Evolutionary conservation across 495 filamentous ascomycete species (phyloP), one percentile per base, ranked within the genome.

Genomic region (Hyaloscypha variabilis): DNA sequence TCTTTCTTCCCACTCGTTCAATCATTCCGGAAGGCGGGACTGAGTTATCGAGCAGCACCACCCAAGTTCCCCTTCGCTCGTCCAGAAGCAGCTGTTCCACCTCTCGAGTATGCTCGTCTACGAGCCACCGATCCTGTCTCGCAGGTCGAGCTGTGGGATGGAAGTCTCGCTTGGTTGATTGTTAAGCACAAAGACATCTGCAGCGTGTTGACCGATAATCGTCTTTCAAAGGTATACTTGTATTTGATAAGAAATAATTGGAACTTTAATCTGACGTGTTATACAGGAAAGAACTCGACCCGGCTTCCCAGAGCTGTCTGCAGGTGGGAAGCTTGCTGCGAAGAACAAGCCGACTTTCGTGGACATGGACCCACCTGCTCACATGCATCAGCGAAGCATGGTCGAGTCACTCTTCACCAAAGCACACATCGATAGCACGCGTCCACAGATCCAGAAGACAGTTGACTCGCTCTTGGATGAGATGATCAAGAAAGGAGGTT

Each of bases 291-390:
- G 80, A 3, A 73, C 56, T 11, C 62, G 78, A 8, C 75, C 78
- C 3, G 79, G 81, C 1, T 82, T 82, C 57, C 79, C 81, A 10
- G 78, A 82, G 67, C 71, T 82, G 26, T 63, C 65, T 51, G 66
- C 68, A 1, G 72, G 78, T 24, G 81, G 76, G 2, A 78, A 79
- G 63, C 62, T 65, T 8, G 81, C 79, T 1, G 76, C 67, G 21
- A 77, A 81, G 63, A 76, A 72, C 54, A 74, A 76, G 60, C 77
- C 80, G 4, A 83, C 79, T 6, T 82, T 83, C 63, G 80, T 82
- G 8, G 78, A 82, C 60, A 80, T 81, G 80, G 79, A 81, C 60
- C 69, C 77, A 14, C 78, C 79, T 3, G 67, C 78, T 17, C 80
- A 82, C 52, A 78, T 74, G 75, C 70, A 71, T 17, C 75, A 66